Base-by-base conservation (phyloP, 176 grass and related monocot species). In the Musa schizocarpa region DNA sequence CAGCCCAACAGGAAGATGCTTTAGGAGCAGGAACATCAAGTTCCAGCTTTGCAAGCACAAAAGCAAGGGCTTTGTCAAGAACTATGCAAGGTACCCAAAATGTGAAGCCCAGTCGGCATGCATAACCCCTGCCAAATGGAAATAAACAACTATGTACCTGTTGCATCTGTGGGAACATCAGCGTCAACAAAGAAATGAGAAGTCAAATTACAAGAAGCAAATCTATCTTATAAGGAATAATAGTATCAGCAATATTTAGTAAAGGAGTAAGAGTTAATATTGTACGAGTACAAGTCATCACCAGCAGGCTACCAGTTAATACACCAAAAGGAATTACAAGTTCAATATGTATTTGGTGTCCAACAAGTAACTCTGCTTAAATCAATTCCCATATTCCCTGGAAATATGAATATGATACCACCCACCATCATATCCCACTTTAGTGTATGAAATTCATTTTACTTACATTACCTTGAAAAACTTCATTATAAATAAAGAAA, bases 41-140 rank as follows among this genome's bases (percentile, higher is more conserved):
- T 57, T 90, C 86, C 34, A 93, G 23, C 78, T 89, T 93, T 82
- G 82, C 75, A 84, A 93, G 77, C 65, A 81, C 57, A 87, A 93
- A 89, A 75, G 88, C 81, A 43, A 93, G 73, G 55, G 83, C 69
- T 82, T 98, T 93, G 80, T 98, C 90, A 80, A 98, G 68, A 82
- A 86, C 59, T 85, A 98, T 89, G 81, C 93, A 98, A 78, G 93
- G 93, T 25, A 98, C 94, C 86, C 86, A 98, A 73, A 91, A 63
- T 91, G 93, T 51, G 88, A 88, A 63, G 90, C 88, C 94, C 90
- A 91, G 77, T 98, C 91, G 61, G 90, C 90, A 89, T 93, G 69
- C 90, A 93, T 26, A 98, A 63, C 93, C 93, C 81, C 90, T 87
- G 8, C 88, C 94, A 91, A 98, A 98, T 64, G 90, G 94, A 85